Evolutionary conservation across 2,329 filamentous ascomycete species (phyloP), one percentile per base, ranked within the genome.

Genomic region (Aquanectria penicillioides): DNA sequence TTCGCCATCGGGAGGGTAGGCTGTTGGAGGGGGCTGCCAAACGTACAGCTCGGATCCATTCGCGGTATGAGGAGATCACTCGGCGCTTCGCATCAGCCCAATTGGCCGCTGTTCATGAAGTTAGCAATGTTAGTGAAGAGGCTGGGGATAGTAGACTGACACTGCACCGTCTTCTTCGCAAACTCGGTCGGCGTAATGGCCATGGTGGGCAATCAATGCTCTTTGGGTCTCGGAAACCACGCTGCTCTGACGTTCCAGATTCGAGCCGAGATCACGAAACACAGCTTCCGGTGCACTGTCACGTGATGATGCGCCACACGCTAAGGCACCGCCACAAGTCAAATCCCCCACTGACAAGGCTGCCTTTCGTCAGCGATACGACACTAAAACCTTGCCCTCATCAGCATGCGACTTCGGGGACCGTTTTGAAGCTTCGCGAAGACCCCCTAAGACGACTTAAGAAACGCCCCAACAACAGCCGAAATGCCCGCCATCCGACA

Each of bases 31-130:
- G 48, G 59, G 28, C 61, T 26, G 52, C 54, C 36, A 49, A 68
- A 89, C 94, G 75, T 90, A 99, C 95, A 79, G 93, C 89, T 84
- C 95, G 89, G 71, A 98, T 87, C 95, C 95, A 99, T 83, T 94
- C 90, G 77, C 95, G 87, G 83, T 99, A 99, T 71, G 92, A 90
- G 75, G 88, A 87, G 70, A 97, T 80, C 66, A 97, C 95, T 83
- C 94, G 88, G 76, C 83, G 84, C 80, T 91, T 92, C 72, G 94
- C 94, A 83, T 98, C 93, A 71, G 80, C 75, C 93, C 92, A 97
- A 84, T 90, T 97, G 81, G 87, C 83, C 76, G 94, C 94, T 97
- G 76, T 73, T 56, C 37, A 25, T 10, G 60, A 22, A 7, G 71
- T 83, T 72, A 85, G 80, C 63, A 65, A 49, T 22, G 15, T 23